Evolutionary conservation across 2,329 filamentous ascomycete species (phyloP), one percentile per base, ranked within the genome.

Genomic region (Cladosporium sp.): DNA sequence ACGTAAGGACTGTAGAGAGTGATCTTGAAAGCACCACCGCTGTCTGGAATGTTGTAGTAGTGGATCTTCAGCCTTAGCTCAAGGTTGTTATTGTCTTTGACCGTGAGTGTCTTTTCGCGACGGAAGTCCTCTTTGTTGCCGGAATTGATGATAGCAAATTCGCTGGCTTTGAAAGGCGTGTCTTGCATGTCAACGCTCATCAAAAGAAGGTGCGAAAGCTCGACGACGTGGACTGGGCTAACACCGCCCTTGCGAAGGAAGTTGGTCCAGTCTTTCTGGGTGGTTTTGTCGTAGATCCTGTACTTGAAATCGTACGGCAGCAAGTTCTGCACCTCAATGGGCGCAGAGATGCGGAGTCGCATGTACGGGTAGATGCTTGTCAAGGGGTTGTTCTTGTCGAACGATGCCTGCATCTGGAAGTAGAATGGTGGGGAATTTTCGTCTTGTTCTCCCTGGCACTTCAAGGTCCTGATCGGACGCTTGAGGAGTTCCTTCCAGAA

Each of bases 261-360:
- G 67, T 98, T 98, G 4, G 89, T 94, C 93, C 93, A 98, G 66
- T 98, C 93, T 66, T 94, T 95, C 75, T 92, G 94, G 0, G 91
- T 96, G 67, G 95, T 94, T 73, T 94, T 96, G 73, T 98, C 93
- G 64, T 97, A 98, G 49, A 98, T 97, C 49, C 92, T 84, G 68
- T 98, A 98, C 69, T 98, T 97, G 81, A 98, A 98, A 69, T 98
- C 93, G 64, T 93, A 97, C 0, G 93, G 93, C 32, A 98, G 72
- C 38, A 98, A 73, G 58, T 98, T 98, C 67, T 98, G 92, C 4
- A 98, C 78, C 43, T 95, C 92, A 12, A 98, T 82, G 0, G 94
- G 93, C 0, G 93, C 92, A 19, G 89, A 95, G 2, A 98, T 79
- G 58, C 91, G 88, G 57, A 98, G 78, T 52, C 83, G 84, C 93